Evolutionary conservation across 2,329 filamentous ascomycete species (phyloP).

Genomic region (Ceratocystis diversiconidia): DNA sequence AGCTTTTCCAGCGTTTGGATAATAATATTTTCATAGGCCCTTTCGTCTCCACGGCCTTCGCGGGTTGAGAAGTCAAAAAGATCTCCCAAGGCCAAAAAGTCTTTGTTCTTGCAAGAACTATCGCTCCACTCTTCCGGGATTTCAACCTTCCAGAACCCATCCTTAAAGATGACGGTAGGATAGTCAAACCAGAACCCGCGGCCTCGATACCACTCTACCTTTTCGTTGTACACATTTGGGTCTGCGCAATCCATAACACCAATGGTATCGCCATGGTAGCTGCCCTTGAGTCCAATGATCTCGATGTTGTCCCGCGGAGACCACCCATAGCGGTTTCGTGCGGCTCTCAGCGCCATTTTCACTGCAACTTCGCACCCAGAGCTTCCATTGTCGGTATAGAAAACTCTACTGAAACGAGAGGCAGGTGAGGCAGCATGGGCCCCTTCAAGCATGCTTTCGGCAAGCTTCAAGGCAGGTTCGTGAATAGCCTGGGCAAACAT

Average conservation of each 20-base stretch:
- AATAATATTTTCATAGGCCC: conserved; percentile 48
- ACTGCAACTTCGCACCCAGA: conserved; percentile 72
- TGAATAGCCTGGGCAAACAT: conserved; percentile 79
- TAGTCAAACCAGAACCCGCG: conserved; percentile 72
- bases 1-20: conserved; percentile 37
- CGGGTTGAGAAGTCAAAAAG: conserved; percentile 47
- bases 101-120: conserved; percentile 23
- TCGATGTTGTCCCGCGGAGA: conserved; percentile 42
- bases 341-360: conserved; percentile 68
- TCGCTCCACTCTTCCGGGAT: conserved; percentile 34
- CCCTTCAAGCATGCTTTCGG: conserved; percentile 46
- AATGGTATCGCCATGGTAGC: conserved; percentile 79
- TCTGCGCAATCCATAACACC: conserved; percentile 78
- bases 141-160: conserved; percentile 52
- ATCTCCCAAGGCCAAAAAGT: conserved; percentile 36
- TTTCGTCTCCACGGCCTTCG: conserved; percentile 30
- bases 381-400: conserved; percentile 74
- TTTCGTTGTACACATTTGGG: conserved; percentile 63
- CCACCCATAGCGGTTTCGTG: conserved; percentile 54
- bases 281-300: conserved; percentile 61
- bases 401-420: conserved; percentile 50
- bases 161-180: conserved; percentile 52
- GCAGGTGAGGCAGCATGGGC: conserved; percentile 38
- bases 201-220: conserved; percentile 74
- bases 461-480: conserved; percentile 57